Base-by-base conservation (phyloP, 2,329 filamentous ascomycete species). In the Calycina herbarum region DNA sequence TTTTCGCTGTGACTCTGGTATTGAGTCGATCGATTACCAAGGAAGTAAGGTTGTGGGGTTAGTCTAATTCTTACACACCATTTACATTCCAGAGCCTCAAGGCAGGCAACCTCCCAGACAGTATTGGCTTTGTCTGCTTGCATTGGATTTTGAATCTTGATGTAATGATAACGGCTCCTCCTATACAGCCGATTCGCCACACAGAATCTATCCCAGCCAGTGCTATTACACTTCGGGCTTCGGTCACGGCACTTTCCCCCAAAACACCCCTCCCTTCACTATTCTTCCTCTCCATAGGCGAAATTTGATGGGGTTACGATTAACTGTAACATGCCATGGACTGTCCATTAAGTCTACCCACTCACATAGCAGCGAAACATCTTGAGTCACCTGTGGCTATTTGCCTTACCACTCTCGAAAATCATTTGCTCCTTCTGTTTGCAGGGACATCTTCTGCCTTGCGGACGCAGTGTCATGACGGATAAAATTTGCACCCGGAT, bases 151-250 rank as follows among this genome's bases (percentile, higher is more conserved):
- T 33, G 27, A 35, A 31, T 31, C 31, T 38, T 58, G 57, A 35
- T 35, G 7, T 27, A 38, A 38, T 38, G 35, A 38, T 8, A 38
- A 54, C 48, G 48, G 33, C 27, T 29, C 20, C 38, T 62, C 48
- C 63, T 63, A 29, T 61, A 33, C 48, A 59, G 64, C 29, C 61
- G 67, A 72, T 73, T 73, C 67, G 70, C 71, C 68, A 70, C 68
- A 33, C n/a, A 20, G 45, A 62, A 58, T 61, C 45, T 7, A 68
- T 61, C 69, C 70, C 56, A 63, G 67, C 64, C 57, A 58, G 29
- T 45, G 66, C 35, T 62, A 66, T 69, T 66, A 69, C 63, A 66
- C 42, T 59, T 42, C 59, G 42, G 24, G 27, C 57, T 64, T 68
- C 67, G 65, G 61, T 57, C 63, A 59, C 31, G 64, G 45, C 24